phyloP scores from a whole-genome alignment of 2,329 filamentous ascomycete genomes.

The Beauveria scarabaeidicola region DNA sequence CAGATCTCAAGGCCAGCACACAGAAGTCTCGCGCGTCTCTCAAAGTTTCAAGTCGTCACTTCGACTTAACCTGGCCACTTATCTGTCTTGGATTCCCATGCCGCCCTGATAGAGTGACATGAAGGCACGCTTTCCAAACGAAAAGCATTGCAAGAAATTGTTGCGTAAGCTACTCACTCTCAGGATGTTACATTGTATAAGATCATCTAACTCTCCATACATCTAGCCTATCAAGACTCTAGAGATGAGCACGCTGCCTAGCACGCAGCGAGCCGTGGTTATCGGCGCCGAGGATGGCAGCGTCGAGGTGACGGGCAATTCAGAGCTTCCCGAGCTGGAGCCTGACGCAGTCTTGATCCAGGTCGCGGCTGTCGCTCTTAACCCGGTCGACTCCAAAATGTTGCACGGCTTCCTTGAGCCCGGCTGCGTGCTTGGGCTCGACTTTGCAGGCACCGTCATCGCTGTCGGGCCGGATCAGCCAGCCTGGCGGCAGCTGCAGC shows the following conservation, averaged over 20 bases:
- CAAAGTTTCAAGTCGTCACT: background rate
- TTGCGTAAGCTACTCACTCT: too few species aligned
- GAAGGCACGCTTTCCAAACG: background rate
- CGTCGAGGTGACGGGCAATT: background rate
- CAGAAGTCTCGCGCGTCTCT: background rate
- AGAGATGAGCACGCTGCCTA: background rate
- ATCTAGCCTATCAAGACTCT: background rate
- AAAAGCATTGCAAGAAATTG: background rate
- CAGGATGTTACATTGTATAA: too few species aligned
- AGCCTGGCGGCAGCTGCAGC: background rate
- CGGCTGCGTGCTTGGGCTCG: conserved; percentile 24
- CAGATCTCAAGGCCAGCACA: background rate
- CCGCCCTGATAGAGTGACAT: background rate
- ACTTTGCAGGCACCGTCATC: conserved; percentile 26
- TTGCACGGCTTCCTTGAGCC: conserved; percentile 16
- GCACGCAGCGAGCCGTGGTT: background rate
- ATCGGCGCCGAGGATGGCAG: background rate
- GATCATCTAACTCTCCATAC: background rate
- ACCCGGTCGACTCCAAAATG: conserved; percentile 10
- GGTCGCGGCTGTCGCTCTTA: background rate
- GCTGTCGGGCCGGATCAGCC: conserved; percentile 15
- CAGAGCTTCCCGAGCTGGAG: background rate
- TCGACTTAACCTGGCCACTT: background rate
- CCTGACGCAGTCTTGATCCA: background rate
- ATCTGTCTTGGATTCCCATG: background rate